Percentiles rank a stretch among this genome's conserved stretches.
These are phyloP conservation scores for Cyberlindnera suaveolens DNA, from an alignment of 805 yeast species.

Conservation along the genomic window DNA sequence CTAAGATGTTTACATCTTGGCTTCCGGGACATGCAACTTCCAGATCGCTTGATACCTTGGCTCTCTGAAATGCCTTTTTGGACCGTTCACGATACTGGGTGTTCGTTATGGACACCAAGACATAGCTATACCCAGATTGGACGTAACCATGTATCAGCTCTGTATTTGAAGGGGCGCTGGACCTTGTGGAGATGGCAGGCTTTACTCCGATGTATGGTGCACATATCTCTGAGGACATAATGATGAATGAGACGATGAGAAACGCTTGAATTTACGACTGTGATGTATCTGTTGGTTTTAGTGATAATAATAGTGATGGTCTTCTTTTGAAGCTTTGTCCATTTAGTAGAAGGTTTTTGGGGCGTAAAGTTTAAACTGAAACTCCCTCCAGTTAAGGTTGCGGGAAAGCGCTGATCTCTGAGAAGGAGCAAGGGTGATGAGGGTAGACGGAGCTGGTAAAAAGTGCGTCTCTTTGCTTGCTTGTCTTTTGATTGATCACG, in stretches of 20 bases:
- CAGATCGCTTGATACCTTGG: constrained; percentile 21
- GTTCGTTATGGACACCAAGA: constrained; percentile 51
- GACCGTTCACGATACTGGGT: constrained; percentile 40
- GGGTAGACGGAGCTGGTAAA: too few species aligned
- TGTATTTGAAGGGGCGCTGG: constrained; percentile 25
- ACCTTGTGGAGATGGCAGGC: constrained; percentile 31
- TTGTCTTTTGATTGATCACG: too few species aligned
- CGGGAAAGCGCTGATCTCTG: too few species aligned
- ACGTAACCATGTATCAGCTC: constrained; percentile 23
- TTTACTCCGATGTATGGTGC: constrained; percentile 37
- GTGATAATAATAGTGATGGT: too few species aligned
- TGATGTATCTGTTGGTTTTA: background rate
- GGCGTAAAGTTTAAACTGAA: too few species aligned
- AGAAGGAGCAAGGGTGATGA: too few species aligned
- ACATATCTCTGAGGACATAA: background rate
- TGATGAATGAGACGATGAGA: background rate
- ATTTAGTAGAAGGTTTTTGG: too few species aligned
- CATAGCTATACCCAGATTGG: constrained; percentile 42
- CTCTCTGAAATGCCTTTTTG: constrained; percentile 30
- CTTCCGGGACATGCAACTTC: constrained; percentile 35
- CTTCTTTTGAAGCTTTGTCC: too few species aligned
- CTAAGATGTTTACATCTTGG: constrained; percentile 36
- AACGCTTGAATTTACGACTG: background rate
- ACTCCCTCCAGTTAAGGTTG: too few species aligned
- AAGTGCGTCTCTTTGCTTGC: too few species aligned